A percentile compares a stretch with the other conserved stretches of the same genome.
These are phyloP conservation scores for Irpex sp. DNA, from an alignment of 1,284 basidiomycete species.

Conservation along the genomic window DNA sequence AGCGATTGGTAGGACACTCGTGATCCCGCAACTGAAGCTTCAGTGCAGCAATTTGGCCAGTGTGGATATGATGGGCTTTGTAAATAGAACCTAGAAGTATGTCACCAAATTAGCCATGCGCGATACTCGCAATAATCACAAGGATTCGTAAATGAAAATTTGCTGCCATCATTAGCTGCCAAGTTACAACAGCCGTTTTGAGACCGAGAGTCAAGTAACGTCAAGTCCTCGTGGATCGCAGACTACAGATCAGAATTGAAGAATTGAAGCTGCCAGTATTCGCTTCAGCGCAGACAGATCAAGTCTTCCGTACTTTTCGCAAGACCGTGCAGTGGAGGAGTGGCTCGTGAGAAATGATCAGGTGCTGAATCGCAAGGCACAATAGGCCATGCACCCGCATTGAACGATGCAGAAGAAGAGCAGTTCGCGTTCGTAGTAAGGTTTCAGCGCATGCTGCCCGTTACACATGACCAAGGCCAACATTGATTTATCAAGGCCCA, in stretches of 20 bases:
- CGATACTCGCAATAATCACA: neutral
- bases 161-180: neutral
- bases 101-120: neutral
- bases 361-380: no score
- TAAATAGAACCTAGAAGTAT: slow-evolving; percentile 57
- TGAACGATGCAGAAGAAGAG: no score
- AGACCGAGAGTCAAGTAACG: neutral
- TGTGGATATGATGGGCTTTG: slow-evolving; percentile 51
- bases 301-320: no score
- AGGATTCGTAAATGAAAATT: no score
- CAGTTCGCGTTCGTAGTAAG: no score
- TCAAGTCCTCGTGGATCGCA: neutral
- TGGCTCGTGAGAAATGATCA: no score
- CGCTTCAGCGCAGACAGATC: no score
- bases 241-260: no score
- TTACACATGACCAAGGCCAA: neutral
- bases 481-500: neutral
- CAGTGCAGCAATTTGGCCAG: slow-evolving; percentile 54
- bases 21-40: slow-evolving; percentile 64
- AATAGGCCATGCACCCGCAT: no score
- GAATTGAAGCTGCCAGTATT: no score
- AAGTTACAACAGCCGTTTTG: neutral
- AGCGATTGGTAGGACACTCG: slow-evolving; percentile 68
- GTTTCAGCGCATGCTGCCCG: neutral
- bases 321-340: no score